These are phyloP conservation scores for Arthrocladium fulminans DNA, from an alignment of 2,329 filamentous ascomycete genomes.

Conservation along the genomic window DNA sequence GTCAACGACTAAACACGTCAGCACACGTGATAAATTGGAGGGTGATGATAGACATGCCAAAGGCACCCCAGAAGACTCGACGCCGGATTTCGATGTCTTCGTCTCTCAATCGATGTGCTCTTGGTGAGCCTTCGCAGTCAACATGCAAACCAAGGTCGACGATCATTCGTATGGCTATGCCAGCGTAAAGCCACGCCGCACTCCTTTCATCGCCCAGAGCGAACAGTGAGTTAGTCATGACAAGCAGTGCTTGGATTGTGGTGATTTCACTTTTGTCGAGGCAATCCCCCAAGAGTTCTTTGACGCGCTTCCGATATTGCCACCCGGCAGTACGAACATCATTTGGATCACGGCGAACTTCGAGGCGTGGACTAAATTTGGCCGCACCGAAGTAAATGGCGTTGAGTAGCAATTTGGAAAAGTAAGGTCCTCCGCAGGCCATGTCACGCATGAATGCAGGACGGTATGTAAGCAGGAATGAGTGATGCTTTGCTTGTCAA, in stretches of 20 bases:
- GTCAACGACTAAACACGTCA: too few species aligned
- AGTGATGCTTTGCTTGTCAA: too few species aligned
- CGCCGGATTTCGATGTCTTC: slow-evolving; percentile 29
- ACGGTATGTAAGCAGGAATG: slow-evolving; percentile 43
- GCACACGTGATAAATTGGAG: too few species aligned
- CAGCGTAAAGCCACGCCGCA: slow-evolving; percentile 50
- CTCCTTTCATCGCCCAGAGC: slow-evolving; percentile 43
- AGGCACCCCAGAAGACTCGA: slow-evolving; percentile 12
- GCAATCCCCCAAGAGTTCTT: slow-evolving; percentile 38
- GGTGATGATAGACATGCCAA: too few species aligned
- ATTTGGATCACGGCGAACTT: slow-evolving; percentile 38
- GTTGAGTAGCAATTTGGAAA: slow-evolving; percentile 48
- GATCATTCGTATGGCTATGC: slow-evolving; percentile 48
- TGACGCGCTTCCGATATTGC: slow-evolving; percentile 39
- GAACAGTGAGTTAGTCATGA: slow-evolving; percentile 46
- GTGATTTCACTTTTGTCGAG: slow-evolving; percentile 45
- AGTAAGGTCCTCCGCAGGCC: slow-evolving; percentile 48
- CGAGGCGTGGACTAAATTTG: slow-evolving; percentile 40
- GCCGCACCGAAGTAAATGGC: slow-evolving; percentile 43
- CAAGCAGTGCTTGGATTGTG: slow-evolving; percentile 46
- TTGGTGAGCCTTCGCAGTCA: too few species aligned
- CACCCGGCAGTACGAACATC: slow-evolving; percentile 43
- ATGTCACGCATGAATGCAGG: slow-evolving; percentile 47
- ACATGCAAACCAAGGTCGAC: slow-evolving; percentile 46
- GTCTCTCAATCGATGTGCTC: slow-evolving; percentile 30